Base-by-base conservation (phyloP, 371 early-diverging fungal species). In the Syncephalastrum monosporum region DNA sequence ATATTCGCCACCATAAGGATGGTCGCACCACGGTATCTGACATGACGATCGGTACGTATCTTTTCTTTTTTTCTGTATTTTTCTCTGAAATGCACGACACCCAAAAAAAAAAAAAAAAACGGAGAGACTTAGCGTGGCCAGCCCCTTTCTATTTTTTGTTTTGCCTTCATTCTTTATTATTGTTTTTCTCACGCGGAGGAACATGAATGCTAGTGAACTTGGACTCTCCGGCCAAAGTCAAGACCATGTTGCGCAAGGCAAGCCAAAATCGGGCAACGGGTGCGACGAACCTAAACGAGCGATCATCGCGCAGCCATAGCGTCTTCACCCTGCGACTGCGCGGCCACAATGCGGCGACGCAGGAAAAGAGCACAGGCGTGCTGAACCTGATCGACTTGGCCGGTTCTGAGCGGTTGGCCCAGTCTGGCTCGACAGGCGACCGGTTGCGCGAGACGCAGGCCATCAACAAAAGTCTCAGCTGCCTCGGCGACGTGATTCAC, bases 331-430 rank as follows among this genome's bases (percentile, higher is more conserved):
- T 99, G 24, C 81, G 86, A 8, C 64, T 99, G 1, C 67, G 75
- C 3, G 96, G 97, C 29, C 62, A 59, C 27, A 96, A 97, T 69
- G 27, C 73, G 0, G 57, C 82, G 7, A 91, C 91, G 0, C 82
- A 80, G 15, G 94, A 96, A 69, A 67, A 67, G 4, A 79, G 81
- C 15, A 69, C 79, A 16, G 97, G 98, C 4, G 75, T 86, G 13
- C 79, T 99, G 27, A 94, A 93, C 58, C 77, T 99, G 64, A 93
- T 99, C 51, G 99, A 99, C 69, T 69, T 99, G 50, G 99, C 99
- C 12, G 99, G 99, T n/a, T 93, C 92, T 13, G 99, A 99, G 77
- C 78, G 98, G 41, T 74, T 99, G 15, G 82, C 89, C 0, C 69
- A 79, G 55, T 95, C 95, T 0, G 93, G 93, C 10, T 92, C 97